Conservation (phyloP, 139 green algal species). For the Chlorella sp. region DNA sequence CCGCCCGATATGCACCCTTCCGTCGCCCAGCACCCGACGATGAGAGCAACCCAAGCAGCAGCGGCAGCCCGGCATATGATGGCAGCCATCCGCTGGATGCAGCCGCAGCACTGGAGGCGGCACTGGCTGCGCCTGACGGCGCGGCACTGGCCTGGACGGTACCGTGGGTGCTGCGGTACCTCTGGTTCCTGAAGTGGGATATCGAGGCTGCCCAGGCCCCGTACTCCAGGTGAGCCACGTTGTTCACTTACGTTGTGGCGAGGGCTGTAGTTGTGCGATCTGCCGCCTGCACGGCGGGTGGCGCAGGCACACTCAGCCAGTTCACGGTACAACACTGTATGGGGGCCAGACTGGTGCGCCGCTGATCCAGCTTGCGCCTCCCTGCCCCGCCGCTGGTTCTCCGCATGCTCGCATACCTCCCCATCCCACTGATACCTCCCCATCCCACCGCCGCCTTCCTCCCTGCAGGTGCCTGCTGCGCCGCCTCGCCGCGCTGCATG, state of each 20-base stretch:
- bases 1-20: background rate
- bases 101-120: slow-evolving; percentile 32
- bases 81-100: slow-evolving; percentile 48
- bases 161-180: slow-evolving; percentile 57
- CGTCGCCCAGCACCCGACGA: background rate
- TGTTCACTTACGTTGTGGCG: no score
- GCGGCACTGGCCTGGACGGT: slow-evolving; percentile 38
- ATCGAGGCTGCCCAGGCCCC: slow-evolving; percentile 5
- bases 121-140: background rate
- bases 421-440: no score
- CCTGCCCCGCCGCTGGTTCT: background rate
- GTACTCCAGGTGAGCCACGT: slow-evolving; percentile 25
- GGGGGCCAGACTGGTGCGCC: no score
- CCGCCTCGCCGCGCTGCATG: slow-evolving; percentile 34
- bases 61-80: slow-evolving; percentile 3
- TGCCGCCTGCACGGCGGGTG: no score
- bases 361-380: no score
- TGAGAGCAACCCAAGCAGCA: background rate
- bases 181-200: slow-evolving; percentile 48
- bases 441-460: background rate
- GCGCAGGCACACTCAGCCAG: background rate
- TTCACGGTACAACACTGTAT: no score
- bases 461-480: slow-evolving; percentile 16
- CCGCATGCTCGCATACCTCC: no score
- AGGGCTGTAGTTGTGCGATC: no score